These are phyloP conservation scores for Quercus glauca DNA, from an alignment of 306 rosid species.

Conservation along the genomic window DNA sequence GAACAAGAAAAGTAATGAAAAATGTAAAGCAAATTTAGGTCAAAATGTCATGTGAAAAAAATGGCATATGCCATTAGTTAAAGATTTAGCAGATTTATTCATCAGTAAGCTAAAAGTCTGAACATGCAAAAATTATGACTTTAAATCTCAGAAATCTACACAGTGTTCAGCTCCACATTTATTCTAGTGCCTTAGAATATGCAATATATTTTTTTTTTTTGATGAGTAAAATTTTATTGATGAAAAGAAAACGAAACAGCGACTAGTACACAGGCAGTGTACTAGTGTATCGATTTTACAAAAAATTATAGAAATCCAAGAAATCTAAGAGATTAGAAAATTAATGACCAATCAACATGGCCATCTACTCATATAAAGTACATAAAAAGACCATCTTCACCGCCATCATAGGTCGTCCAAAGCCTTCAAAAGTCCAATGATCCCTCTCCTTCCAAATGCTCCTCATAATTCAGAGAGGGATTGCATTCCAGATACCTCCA, in stretches of 20 bases:
- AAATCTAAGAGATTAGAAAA: no score
- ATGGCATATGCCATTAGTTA: not conserved
- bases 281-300: no score
- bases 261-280: not conserved
- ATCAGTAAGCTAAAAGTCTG: not conserved
- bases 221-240: not conserved
- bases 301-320: no score
- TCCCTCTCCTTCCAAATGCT: no score
- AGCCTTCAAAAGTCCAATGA: no score
- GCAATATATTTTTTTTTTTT: not conserved
- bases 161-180: not conserved
- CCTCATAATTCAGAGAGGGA: no score
- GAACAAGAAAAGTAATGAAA: not conserved
- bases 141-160: not conserved
- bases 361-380: no score
- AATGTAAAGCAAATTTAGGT: not conserved
- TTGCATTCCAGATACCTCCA: no score
- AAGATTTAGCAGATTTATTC: not conserved
- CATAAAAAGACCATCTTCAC: no score
- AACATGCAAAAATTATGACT: not conserved
- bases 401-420: no score
- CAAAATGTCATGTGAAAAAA: not conserved
- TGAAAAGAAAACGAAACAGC: slow-evolving; percentile 44
- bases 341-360: no score
- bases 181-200: not conserved